Base-by-base conservation (phyloP, 306 rosid genomes). In the Pterocarpus santalinus region DNA sequence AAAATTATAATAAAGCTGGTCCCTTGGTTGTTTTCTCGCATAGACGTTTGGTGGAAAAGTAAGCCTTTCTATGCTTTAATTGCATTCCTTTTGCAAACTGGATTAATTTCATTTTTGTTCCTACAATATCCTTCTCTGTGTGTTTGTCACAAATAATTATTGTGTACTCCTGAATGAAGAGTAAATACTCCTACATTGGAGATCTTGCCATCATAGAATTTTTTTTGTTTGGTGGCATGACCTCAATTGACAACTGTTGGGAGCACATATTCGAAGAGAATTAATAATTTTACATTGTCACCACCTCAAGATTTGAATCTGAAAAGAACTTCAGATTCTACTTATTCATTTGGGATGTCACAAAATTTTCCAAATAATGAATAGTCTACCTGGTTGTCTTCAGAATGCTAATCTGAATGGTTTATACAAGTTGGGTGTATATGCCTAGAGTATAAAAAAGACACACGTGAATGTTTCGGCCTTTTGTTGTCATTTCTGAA, bases 21-120 rank as follows among this genome's bases (percentile, higher is more conserved):
- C 61, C 73, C 77, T 72, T 92, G 87, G 82, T 90, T 85, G 82
- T 86, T 65, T 94, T 88, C 85, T 35, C 51, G 70, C 96, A 91
- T 87, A 89, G 84, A 60, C 87, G 53, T 49, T 28, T 72, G 79
- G 85, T 63, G 77, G 87, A 79, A 66, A 76, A 5, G 97, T 94
- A 88, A 87, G 94, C 38, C 60, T 47, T 63, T 76, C 64, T 68
- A 10, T 63, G 5, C 78, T 35, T 11, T 79, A 35, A 46, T 79
- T 17, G 41, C 41, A 58, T 12, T 72, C 10, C 66, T 83, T 72
- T 22, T 76, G 52, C 52, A 49, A 36, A 58, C 38, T 73, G n/a
- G 16, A 35, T 39, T 53, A 67, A 58, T 52, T 36, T 74, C 34
- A 16, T 34, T 69, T 79, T 55, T 28, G 34, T 77, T 73, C 43